phyloP scores from a whole-genome alignment of 495 filamentous ascomycete species.

The Aspergillus funiculosus region DNA sequence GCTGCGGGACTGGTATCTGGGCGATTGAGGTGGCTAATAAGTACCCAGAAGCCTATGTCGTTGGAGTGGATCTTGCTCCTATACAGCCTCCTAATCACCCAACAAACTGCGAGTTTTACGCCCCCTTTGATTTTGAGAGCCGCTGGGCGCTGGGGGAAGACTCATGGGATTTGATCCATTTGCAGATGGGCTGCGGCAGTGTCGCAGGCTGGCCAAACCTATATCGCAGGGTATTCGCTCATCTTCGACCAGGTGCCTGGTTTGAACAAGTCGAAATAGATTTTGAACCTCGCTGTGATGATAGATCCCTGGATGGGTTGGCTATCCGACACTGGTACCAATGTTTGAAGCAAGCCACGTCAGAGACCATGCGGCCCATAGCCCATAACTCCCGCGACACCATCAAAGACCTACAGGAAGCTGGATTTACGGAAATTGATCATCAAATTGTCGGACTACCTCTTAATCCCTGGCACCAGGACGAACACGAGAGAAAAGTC shows the following conservation, averaged over 20 bases:
- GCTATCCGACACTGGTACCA: slow-evolving; percentile 60
- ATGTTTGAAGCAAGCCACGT: slow-evolving; percentile 64
- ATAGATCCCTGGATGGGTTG: slow-evolving; percentile 52
- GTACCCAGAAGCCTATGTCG: slow-evolving; percentile 57
- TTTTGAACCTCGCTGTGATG: slow-evolving; percentile 69
- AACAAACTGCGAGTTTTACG: slow-evolving; percentile 60
- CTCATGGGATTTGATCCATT: slow-evolving; percentile 81
- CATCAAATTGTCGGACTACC: slow-evolving; percentile 68
- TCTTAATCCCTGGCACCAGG: slow-evolving; percentile 70
- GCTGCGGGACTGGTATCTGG: slow-evolving; percentile 90
- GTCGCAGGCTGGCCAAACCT: slow-evolving; percentile 71
- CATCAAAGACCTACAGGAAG: slow-evolving; percentile 54
- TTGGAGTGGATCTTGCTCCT: slow-evolving; percentile 70
- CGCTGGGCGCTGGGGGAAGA: slow-evolving; percentile 71
- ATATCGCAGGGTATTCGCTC: slow-evolving; percentile 66
- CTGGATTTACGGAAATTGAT: slow-evolving; percentile 80
- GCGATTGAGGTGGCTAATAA: slow-evolving; percentile 75
- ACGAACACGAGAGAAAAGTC: slow-evolving; percentile 61
- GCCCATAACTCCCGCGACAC: slow-evolving; percentile 57
- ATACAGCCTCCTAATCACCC: slow-evolving; percentile 77
- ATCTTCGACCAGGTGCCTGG: slow-evolving; percentile 76
- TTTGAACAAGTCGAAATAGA: slow-evolving; percentile 95
- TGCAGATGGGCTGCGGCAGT: slow-evolving; percentile 75
- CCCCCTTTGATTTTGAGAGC: slow-evolving; percentile 69
- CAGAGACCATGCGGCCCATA: slow-evolving; percentile 57